Base-by-base conservation (phyloP, 495 filamentous ascomycete genomes). In the Aspergillus conjunctus region DNA sequence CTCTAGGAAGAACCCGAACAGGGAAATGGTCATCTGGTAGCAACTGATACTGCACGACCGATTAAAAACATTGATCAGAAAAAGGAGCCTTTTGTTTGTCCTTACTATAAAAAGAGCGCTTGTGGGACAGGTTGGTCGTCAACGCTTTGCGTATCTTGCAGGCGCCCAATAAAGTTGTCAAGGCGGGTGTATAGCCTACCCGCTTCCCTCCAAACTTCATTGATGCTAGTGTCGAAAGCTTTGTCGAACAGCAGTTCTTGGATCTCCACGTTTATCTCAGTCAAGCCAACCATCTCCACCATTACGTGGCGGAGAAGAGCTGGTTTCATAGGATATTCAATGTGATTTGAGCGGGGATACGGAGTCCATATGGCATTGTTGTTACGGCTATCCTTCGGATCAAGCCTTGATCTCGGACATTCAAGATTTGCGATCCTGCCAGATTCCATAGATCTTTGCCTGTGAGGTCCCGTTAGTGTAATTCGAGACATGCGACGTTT, bases 61-160 rank as follows among this genome's bases (percentile, higher is more conserved):
- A 51, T 59, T 49, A 60, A 31, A 11, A 41, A 61, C 41, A 61
- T 32, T 37, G 14, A 30, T 21, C 37, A 51, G 20, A 51, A 22
- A 8, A 10, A 48, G 22, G 8, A 58, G 21, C 6, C 7, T 26
- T 26, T 26, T 9, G 21, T 48, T 44, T 20, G 45, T 26, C 11
- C 76, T 74, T 71, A 79, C 77, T 73, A 71, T 54, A 77, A 48
- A 32, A 73, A 64, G 15, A 80, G 52, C 12, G 76, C 34, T 49
- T 78, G 76, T 50, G 77, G 71, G 21, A 73, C 56, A 12, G 66
- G 67, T 17, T 67, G 60, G 12, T 67, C 61, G 51, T 66, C 66
- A 21, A 63, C 63, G 12, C 67, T 56, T 14, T 58, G 51, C 39
- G 62, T 51, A 49, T 62, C 59, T 2, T 71, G 70, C 63, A 74